Evolutionary conservation across 2,329 filamentous ascomycete genomes (phyloP), one percentile per base, ranked within the genome.

Genomic region (Trichophyton benhamiae): DNA sequence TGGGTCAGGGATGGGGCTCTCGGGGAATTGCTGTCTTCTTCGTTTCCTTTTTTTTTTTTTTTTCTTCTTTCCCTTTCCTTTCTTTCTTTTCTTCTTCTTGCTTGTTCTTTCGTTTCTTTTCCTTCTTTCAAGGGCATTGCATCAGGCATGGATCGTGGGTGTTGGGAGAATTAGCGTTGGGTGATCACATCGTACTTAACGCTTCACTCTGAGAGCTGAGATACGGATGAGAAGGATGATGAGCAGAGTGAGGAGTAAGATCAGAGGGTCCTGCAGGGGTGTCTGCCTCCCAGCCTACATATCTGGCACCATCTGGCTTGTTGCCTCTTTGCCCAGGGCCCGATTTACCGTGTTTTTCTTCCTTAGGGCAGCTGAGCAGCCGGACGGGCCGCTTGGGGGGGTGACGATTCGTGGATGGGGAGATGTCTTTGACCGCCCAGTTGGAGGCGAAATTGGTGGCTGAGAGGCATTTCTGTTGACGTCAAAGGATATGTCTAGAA

Each of bases 181-280:
- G 49, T 53, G 49, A 53, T 53, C 49, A 53, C 22, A 53, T 53
- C 22, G 17, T 53, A 25, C 49, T 53, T 30, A 53, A 53, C 49
- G 49, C 49, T 25, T 53, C 49, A 53, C 49, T 33, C 13, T 22
- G 9, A 20, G 22, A 22, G 46, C 11, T 52, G 22, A 46, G n/a
- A 46, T 46, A 46, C 15, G 46, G 17, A 22, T 22, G 8, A 38
- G 33, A 38, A 38, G 33, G 33, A 38, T 38, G 33, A 44, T 44
- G n/a, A n/a, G 41, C 41, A 7, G 41, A 44, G 41, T n/a, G 41
- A 17, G n/a, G 41, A 17, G n/a, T 44, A 15, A 44, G 41, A 44
- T 44, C 15, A 5, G n/a, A 25, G 49, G 49, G 25, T 25, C 49
- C n/a, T 53, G 49, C 44, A 25, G 17, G 44, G 44, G 17, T 13